These are phyloP conservation scores for Dalbergia cochinchinensis DNA, from an alignment of 306 rosid species.

Conservation along the genomic window DNA sequence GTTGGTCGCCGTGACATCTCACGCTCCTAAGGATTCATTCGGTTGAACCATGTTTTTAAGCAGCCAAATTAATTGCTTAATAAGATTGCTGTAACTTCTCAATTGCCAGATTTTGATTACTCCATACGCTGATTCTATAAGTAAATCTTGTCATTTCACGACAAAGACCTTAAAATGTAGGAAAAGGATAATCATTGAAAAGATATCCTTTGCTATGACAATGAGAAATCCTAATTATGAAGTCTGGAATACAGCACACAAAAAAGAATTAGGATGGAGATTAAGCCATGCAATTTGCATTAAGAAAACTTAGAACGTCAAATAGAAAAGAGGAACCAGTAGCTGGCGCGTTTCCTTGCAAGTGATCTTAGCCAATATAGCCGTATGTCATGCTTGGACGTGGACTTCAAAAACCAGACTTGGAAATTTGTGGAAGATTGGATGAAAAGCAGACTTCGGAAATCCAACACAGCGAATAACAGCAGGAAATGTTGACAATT, in stretches of 20 bases:
- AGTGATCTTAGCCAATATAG: neutral
- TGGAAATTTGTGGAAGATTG: neutral
- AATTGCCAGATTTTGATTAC: neutral
- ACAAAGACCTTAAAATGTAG: neutral
- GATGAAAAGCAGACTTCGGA: neutral
- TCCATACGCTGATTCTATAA: neutral
- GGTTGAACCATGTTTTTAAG: neutral
- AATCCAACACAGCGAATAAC: neutral
- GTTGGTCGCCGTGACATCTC: neutral
- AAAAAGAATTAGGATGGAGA: neutral
- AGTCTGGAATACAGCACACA: neutral
- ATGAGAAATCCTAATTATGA: neutral
- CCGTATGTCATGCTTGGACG: neutral
- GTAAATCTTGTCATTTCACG: neutral
- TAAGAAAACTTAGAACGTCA: neutral
- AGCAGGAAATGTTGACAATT: slow-evolving; percentile 11
- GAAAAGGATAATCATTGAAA: no score
- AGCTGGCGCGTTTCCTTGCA: neutral
- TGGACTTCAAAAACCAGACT: neutral
- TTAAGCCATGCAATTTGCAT: neutral
- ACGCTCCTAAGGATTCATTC: neutral
- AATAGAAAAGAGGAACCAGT: neutral
- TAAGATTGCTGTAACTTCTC: neutral
- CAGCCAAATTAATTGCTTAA: neutral
- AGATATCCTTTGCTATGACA: no score